Percentiles rank a stretch among this genome's conserved stretches.
Evolutionary conservation across 352 stramenopile genomes (phyloP).

Genomic region (Achlya hypogyna): DNA sequence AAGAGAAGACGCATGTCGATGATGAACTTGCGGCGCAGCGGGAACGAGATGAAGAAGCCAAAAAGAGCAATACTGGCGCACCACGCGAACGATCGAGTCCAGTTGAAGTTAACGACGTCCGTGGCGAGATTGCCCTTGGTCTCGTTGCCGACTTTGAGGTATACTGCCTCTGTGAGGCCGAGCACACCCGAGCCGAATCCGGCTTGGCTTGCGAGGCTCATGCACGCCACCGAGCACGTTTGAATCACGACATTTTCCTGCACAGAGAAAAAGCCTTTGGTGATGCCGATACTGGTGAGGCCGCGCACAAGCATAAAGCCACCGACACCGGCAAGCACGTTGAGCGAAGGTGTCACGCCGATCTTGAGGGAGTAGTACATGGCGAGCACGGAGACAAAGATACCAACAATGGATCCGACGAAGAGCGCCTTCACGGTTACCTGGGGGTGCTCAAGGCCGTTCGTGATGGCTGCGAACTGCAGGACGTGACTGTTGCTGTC

Average conservation of each 20-base stretch:
- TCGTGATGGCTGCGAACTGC: background rate
- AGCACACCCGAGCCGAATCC: conserved; percentile 13
- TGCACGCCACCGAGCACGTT: conserved; percentile 12
- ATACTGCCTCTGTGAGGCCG: conserved; percentile 2
- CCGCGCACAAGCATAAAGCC: conserved; percentile 4
- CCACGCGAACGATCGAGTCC: conserved; percentile 11
- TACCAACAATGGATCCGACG: background rate
- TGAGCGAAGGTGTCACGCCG: conserved; percentile 13
- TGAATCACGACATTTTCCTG: conserved; percentile 20
- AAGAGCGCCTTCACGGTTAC: conserved; percentile 10
- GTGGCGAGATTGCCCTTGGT: conserved; percentile 10
- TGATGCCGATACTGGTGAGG: background rate
- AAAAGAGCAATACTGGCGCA: conserved; percentile 14
- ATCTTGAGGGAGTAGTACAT: conserved; percentile 21
- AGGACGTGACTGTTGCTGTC: background rate
- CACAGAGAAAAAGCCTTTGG: background rate
- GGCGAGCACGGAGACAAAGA: conserved; percentile 5
- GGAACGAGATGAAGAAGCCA: conserved; percentile 20
- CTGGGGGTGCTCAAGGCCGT: conserved; percentile 3
- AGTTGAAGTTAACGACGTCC: conserved; percentile 14
- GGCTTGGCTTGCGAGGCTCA: background rate
- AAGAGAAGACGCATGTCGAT: conserved; percentile 15
- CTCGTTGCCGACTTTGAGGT: conserved; percentile 4
- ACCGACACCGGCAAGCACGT: conserved; percentile 16
- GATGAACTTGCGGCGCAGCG: conserved; percentile 14